phyloP scores from a whole-genome alignment of 73 alveolate genomes.

The Paramecium sonneborni region DNA sequence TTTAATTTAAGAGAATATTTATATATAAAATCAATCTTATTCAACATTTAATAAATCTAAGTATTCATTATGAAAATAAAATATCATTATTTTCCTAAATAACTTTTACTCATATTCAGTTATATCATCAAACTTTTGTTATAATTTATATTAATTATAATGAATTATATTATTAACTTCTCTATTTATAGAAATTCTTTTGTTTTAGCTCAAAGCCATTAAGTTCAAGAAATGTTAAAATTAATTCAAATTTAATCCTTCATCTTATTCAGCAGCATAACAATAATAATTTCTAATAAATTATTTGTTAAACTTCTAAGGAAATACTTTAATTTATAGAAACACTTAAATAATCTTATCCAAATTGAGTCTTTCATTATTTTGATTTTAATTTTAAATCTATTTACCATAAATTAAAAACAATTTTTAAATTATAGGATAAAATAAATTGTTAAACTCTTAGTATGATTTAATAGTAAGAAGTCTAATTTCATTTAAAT shows the following conservation, averaged over 20 bases:
- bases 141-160: neutral
- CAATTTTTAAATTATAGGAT: neutral
- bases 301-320: neutral
- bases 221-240: neutral
- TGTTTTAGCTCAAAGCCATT: neutral
- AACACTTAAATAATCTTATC: neutral
- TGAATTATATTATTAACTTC: neutral
- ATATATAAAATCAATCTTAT: too few species aligned
- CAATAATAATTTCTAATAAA: neutral
- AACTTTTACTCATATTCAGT: neutral
- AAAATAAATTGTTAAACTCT: neutral
- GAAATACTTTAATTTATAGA: neutral
- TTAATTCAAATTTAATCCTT: neutral
- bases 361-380: neutral
- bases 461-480: neutral
- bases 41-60: neutral
- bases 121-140: neutral
- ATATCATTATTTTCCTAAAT: constrained; percentile 4
- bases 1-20: neutral
- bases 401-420: neutral
- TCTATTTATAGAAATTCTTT: neutral
- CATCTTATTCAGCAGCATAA: neutral
- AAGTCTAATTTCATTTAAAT: neutral
- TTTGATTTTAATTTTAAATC: neutral
- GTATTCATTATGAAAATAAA: constrained; percentile 20